phyloP scores from a whole-genome alignment of 805 yeast species.

The Teunomyces cretensis region DNA sequence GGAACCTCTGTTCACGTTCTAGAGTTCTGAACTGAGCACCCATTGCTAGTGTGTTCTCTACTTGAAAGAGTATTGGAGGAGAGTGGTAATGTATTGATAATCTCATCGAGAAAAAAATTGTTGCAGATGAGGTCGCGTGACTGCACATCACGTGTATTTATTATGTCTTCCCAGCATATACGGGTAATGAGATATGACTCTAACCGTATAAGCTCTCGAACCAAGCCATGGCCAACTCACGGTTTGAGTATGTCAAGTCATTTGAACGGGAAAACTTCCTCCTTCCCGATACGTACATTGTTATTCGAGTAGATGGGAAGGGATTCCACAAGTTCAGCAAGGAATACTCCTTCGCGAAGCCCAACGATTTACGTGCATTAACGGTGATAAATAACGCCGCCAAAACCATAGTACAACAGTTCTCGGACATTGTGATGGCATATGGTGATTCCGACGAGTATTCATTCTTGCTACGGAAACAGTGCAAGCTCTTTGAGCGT shows the following conservation, averaged over 20 bases:
- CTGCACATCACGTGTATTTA: background rate
- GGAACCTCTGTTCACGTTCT: slow-evolving; percentile 82
- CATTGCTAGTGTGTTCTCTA: slow-evolving; percentile 18
- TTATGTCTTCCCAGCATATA: background rate
- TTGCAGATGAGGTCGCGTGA: slow-evolving; percentile 8
- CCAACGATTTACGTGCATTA: slow-evolving; percentile 80
- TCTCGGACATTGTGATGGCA: slow-evolving; percentile 75
- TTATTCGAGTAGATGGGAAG: slow-evolving; percentile 88
- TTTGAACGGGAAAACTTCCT: slow-evolving; percentile 76
- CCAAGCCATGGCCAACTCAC: slow-evolving; percentile 80
- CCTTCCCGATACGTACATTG: slow-evolving; percentile 77
- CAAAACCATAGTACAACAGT: slow-evolving; percentile 53
- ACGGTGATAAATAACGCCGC: slow-evolving; percentile 84
- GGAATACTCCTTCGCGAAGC: slow-evolving; percentile 74
- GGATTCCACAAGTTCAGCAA: slow-evolving; percentile 87
- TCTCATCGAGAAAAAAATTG: slow-evolving; percentile 2
- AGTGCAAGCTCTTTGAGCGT: slow-evolving; percentile 74
- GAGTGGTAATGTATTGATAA: background rate
- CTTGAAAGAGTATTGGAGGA: background rate
- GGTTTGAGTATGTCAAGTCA: slow-evolving; percentile 80
- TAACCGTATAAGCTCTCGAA: no score
- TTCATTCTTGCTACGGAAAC: slow-evolving; percentile 68
- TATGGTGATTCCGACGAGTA: slow-evolving; percentile 97
- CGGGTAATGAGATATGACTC: no score
- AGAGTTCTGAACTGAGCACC: slow-evolving; percentile 73